These are phyloP conservation scores for Phytophthora crassamura DNA, from an alignment of 352 stramenopile genomes.

Conservation along the genomic window DNA sequence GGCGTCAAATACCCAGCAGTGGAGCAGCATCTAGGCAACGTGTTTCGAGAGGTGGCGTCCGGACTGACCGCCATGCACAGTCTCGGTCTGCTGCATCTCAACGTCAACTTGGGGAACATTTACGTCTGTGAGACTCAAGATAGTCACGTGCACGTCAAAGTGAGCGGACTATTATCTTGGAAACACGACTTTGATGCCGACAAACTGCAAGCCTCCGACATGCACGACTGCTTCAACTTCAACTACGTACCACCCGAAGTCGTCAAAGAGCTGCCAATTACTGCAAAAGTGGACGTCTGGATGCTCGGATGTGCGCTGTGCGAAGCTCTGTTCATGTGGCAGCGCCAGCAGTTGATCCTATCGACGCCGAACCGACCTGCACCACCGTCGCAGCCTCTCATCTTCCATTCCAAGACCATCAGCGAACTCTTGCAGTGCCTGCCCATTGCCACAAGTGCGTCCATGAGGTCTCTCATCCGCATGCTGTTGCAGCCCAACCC, in stretches of 20 bases:
- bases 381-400: slow-evolving; percentile 8
- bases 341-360: slow-evolving; percentile 41
- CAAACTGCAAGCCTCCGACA: slow-evolving; percentile 35
- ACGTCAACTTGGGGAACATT: slow-evolving; percentile 59
- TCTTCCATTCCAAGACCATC: slow-evolving; percentile 53
- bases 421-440: slow-evolving; percentile 54
- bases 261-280: slow-evolving; percentile 34
- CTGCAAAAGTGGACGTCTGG: slow-evolving; percentile 63
- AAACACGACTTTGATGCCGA: slow-evolving; percentile 48
- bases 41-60: slow-evolving; percentile 58
- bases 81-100: slow-evolving; percentile 57
- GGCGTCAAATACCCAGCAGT: slow-evolving; percentile 26
- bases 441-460: slow-evolving; percentile 49
- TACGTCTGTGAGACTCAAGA: slow-evolving; percentile 33
- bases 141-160: slow-evolving; percentile 29
- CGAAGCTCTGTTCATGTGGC: slow-evolving; percentile 64
- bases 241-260: slow-evolving; percentile 54
- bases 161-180: slow-evolving; percentile 51
- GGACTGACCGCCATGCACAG: slow-evolving; percentile 67
- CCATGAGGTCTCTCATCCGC: slow-evolving; percentile 59
- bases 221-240: slow-evolving; percentile 50
- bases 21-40: slow-evolving; percentile 41
- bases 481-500: slow-evolving; percentile 74
- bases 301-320: slow-evolving; percentile 71
- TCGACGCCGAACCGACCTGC: slow-evolving; percentile 13